A percentile compares a stretch with the other conserved stretches of the same genome.
Conservation (phyloP, 352 stramenopile genomes). For the Blastocystis sp. region DNA sequence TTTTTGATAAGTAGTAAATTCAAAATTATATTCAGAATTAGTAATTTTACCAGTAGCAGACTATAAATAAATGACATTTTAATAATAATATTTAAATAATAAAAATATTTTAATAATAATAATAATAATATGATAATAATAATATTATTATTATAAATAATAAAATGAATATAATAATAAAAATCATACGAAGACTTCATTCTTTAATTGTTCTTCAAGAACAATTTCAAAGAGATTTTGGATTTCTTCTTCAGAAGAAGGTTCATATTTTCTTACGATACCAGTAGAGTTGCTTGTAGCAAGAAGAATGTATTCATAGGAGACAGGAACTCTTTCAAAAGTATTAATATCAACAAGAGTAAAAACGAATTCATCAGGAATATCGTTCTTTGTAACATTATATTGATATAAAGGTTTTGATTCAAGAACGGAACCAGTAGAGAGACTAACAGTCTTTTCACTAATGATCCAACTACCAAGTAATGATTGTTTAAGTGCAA, state of each 20-base stretch:
- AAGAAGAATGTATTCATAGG: constrained; percentile 20
- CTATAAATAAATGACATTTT: neutral
- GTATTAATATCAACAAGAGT: constrained; percentile 2
- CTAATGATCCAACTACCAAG: constrained; percentile 11
- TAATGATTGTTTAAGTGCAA: too few species aligned
- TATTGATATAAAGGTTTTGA: constrained; percentile 5
- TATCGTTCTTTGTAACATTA: constrained; percentile 33
- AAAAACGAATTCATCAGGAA: constrained; percentile 23
- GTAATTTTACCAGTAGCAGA: constrained; percentile 17
- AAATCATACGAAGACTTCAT: constrained; percentile 23
- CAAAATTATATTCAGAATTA: neutral
- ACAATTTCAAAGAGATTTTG: constrained; percentile 11
- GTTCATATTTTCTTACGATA: constrained; percentile 22
- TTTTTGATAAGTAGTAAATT: neutral
- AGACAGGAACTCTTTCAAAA: constrained; percentile 13
- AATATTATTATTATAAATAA: too few species aligned
- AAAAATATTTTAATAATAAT: too few species aligned
- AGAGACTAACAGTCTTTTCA: constrained; percentile 3
- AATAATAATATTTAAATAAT: too few species aligned
- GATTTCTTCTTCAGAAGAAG: constrained; percentile 17
- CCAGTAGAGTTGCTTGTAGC: constrained; percentile 23
- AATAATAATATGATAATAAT: too few species aligned
- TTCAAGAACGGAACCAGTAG: constrained; percentile 8
- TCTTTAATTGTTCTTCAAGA: neutral
- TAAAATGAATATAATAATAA: too few species aligned